Base-by-base conservation (phyloP, 805 yeast genomes). In the Isabelozyma rhagii region DNA sequence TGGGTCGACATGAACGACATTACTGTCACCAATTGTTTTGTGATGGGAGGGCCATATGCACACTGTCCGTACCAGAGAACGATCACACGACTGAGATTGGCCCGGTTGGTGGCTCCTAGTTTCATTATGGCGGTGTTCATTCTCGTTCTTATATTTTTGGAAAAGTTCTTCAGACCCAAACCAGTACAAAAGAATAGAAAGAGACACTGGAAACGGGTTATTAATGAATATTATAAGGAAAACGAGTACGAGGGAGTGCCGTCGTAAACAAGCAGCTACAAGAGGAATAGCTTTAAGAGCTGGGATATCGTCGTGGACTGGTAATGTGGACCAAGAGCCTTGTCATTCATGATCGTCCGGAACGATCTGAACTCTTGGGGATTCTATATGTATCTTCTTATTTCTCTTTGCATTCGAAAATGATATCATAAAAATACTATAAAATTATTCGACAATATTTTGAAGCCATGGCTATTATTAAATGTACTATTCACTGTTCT, bases 1-100 rank as follows among this genome's bases (percentile, higher is more conserved):
- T 92, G 97, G 97, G 80, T 90, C 3, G 90, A 89, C 66, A 57
- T 90, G 54, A 92, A 93, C 62, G 89, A 92, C 14, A 75, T 93
- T 18, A 79, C 89, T 0, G 82, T 84, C 17, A 68, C 77, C 3
- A 79, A 82, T 48, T 92, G 98, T 61, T 93, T 94, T 92, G 91
- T 91, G 4, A 66, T 80, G 10, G 97, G 96, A 1, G 97, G 96
- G 0, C 81, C 89, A 0, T 75, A 80, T 52, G 85, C 93, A 0
- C 61, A 69, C 31, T 92, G 98, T 62, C 97, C 97, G 0, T 91
- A 91, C 62, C 81, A 79, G 49, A 72, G 71, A 43, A 76, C 78
- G 0, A 74, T 82, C 8, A 73, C 84, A 5, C 70, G 72, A 31
- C 73, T 82, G 46, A 80, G 80, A 46, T 84, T 89, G 54, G 80